phyloP scores from a whole-genome alignment of 202 grass and related monocot genomes.

The Saccharum hybrid region DNA sequence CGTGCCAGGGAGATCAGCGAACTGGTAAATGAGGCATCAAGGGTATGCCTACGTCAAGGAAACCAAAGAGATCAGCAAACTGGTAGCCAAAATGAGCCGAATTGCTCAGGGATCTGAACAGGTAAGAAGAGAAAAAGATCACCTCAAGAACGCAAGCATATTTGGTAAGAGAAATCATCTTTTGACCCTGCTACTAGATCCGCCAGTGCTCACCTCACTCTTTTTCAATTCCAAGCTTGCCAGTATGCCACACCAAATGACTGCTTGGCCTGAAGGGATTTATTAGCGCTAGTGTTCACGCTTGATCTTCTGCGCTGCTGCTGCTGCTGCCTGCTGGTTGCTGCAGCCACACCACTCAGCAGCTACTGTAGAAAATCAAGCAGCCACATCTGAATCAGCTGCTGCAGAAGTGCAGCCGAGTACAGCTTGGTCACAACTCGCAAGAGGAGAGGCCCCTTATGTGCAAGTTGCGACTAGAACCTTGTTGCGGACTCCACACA shows the following conservation, averaged over 20 bases:
- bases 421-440: neutral
- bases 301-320: neutral
- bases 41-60: neutral
- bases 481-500: constrained; percentile 46
- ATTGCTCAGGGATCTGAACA: neutral
- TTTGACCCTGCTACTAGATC: constrained; percentile 32
- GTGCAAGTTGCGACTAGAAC: constrained; percentile 18
- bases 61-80: neutral
- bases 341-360: too few relatives aligned
- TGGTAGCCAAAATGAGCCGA: neutral
- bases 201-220: neutral
- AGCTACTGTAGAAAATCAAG: too few relatives aligned
- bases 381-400: too few relatives aligned
- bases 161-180: constrained; percentile 38
- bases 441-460: neutral
- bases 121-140: neutral
- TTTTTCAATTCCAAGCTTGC: constrained; percentile 24
- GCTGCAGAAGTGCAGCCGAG: too few relatives aligned
- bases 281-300: constrained; percentile 31
- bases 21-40: neutral
- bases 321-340: too few relatives aligned
- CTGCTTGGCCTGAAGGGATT: constrained; percentile 59
- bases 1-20: neutral
- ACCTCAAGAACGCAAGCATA: constrained; percentile 85
- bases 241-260: constrained; percentile 44